These are phyloP conservation scores for Kwoniella sp. DNA, from an alignment of 768 basidiomycete genomes.

Conservation along the genomic window DNA sequence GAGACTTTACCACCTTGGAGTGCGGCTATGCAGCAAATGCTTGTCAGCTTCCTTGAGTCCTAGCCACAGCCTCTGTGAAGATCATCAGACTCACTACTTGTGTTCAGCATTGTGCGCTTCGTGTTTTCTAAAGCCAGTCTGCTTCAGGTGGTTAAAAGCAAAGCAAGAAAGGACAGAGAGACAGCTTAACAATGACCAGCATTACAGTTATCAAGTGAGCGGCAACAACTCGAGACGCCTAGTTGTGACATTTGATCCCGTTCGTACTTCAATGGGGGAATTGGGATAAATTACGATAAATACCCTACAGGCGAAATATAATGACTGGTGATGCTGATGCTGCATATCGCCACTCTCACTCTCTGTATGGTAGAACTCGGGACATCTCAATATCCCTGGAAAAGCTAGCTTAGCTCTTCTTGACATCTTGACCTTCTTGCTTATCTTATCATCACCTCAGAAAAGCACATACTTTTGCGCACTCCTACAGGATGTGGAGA, in stretches of 20 bases:
- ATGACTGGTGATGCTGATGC: neutral
- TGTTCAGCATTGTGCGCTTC: slow-evolving; percentile 10
- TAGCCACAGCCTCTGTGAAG: neutral
- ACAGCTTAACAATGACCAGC: neutral
- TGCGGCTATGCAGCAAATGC: slow-evolving; percentile 7
- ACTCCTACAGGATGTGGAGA: slow-evolving; percentile 48
- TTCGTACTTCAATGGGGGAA: neutral
- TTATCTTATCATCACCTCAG: neutral
- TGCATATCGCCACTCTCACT: neutral
- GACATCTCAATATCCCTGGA: neutral
- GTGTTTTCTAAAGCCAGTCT: too few species aligned
- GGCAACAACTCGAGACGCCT: neutral
- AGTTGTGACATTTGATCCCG: slow-evolving; percentile 1
- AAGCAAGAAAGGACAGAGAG: neutral
- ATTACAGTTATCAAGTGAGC: neutral
- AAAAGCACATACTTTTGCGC: neutral
- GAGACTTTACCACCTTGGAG: slow-evolving; percentile 72
- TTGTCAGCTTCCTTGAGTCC: neutral
- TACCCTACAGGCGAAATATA: neutral
- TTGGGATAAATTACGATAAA: slow-evolving; percentile 16
- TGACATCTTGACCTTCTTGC: neutral
- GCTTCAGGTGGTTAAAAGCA: too few species aligned
- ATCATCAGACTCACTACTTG: slow-evolving; percentile 15
- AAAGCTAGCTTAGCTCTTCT: neutral
- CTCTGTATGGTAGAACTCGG: neutral